A percentile compares a stretch with the other conserved stretches of the same genome.
Conservation (phyloP, 2,329 filamentous ascomycete species). For the Penicillium sp. region DNA sequence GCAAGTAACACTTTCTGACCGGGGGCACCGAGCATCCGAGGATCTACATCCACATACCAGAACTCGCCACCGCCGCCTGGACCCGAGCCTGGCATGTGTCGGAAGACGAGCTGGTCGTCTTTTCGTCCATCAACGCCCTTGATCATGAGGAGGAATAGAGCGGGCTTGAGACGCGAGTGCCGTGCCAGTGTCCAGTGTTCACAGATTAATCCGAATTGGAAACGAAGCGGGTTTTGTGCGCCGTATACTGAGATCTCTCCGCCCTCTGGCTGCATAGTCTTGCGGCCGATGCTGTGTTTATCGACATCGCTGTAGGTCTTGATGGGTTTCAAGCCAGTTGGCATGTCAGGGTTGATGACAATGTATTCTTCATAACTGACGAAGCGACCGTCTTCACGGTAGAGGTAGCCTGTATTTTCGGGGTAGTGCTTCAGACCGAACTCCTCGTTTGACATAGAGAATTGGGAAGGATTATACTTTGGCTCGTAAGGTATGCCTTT, state of each 20-base stretch:
- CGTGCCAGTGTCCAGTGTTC: constrained; percentile 75
- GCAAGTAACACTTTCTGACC: constrained; percentile 69
- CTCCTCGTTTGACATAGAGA: constrained; percentile 69
- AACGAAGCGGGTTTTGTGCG: constrained; percentile 63
- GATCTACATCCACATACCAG: constrained; percentile 78
- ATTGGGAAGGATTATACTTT: constrained; percentile 64
- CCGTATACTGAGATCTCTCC: constrained; percentile 61
- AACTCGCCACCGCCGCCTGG: constrained; percentile 68
- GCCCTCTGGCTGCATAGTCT: constrained; percentile 62
- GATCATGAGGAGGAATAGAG: constrained; percentile 69
- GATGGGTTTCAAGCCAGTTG: constrained; percentile 40
- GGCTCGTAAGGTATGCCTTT: constrained; percentile 62
- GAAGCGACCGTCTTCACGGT: constrained; percentile 68
- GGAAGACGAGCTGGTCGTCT: constrained; percentile 69
- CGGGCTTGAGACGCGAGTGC: constrained; percentile 61
- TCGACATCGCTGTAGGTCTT: constrained; percentile 50
- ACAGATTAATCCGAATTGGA: constrained; percentile 78
- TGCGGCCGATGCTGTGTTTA: constrained; percentile 54
- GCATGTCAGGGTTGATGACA: constrained; percentile 57
- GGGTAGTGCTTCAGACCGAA: constrained; percentile 85
- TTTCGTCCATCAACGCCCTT: constrained; percentile 67
- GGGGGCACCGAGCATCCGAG: constrained; percentile 64
- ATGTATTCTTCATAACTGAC: constrained; percentile 83
- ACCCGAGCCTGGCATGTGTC: constrained; percentile 45
- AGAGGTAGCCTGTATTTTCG: constrained; percentile 66